phyloP scores from a whole-genome alignment of 192 early-diverging fungal species.

The Haplosporangium gracile region DNA sequence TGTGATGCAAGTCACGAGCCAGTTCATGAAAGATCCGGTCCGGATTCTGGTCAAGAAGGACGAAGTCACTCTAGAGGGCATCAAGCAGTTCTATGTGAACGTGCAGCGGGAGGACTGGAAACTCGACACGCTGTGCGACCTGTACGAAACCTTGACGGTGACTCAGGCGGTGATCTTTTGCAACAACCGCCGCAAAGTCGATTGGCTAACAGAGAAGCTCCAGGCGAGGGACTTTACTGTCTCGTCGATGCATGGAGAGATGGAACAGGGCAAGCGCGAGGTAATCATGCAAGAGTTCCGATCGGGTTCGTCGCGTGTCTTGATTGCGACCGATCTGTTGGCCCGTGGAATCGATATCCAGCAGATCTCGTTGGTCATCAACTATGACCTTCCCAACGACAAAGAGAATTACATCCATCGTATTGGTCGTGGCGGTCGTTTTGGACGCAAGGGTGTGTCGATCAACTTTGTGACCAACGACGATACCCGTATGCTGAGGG shows the following conservation, averaged over 20 bases:
- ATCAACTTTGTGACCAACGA: constrained; percentile 98
- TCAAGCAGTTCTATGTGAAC: constrained; percentile 93
- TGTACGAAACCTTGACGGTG: constrained; percentile 96
- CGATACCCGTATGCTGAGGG: constrained; percentile 82
- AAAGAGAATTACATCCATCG: constrained; percentile 99
- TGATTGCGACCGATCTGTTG: constrained; percentile 96
- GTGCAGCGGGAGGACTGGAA: constrained; percentile 99
- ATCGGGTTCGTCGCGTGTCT: constrained; percentile 90
- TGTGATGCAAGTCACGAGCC: constrained; percentile 90
- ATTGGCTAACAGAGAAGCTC: constrained; percentile 97
- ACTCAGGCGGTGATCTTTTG: constrained; percentile 99
- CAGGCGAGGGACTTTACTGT: constrained; percentile 88
- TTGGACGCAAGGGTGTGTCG: constrained; percentile 98
- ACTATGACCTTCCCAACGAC: constrained; percentile 95
- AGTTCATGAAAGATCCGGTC: constrained; percentile 97
- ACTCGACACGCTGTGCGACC: constrained; percentile 95
- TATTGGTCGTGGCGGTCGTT: constrained; percentile 99
- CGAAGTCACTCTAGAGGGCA: constrained; percentile 93
- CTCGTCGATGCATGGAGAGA: constrained; percentile 96
- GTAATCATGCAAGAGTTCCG: constrained; percentile 99
- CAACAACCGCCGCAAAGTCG: constrained; percentile 98
- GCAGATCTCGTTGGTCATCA: constrained; percentile 91
- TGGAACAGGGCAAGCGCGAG: constrained; percentile 93
- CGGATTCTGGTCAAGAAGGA: constrained; percentile 97
- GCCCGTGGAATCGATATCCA: constrained; percentile 99